Evolutionary conservation across 176 grass and related monocot genomes (phyloP), one percentile per base, ranked within the genome.

Genomic region (Oryza brachyantha): DNA sequence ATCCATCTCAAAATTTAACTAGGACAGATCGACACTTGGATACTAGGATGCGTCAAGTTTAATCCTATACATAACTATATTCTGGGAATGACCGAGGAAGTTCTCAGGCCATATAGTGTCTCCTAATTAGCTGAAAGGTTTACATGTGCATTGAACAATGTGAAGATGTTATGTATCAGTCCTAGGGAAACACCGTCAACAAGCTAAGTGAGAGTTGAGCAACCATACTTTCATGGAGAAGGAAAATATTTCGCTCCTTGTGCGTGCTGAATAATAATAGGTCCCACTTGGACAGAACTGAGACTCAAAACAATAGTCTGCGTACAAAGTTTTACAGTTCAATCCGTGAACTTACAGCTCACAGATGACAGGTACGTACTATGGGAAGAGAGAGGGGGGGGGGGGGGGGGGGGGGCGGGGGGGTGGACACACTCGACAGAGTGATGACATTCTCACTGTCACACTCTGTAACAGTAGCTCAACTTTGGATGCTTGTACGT

Each of bases 331-430:
- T 54, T 13, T 48, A n/a, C n/a, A 57, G n/a, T 75, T 75, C 34
- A 19, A 41, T 75, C 35, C 73, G 55, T 75, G 54, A 61, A 61
- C 55, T 36, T 40, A 75, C 73, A 75, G 13, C 73, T 38, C 24
- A 59, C 25, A 50, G 14, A 48, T 54, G 17, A 13, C 61, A 64
- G 8, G 25, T 76, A 43, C 5, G 25, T 76, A 43, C 5, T 11
- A 14, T 22, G 21, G 32, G 8, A 41, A 27, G 16, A 29, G 8
- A 21, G 55, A 29, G 7, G 13, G 13, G n/a, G n/a, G n/a, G n/a
- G n/a, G n/a, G n/a, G n/a, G n/a, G n/a, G n/a, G n/a, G n/a, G n/a
- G n/a, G n/a, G n/a, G n/a, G n/a, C n/a, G n/a, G n/a, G n/a, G n/a
- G n/a, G 5, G 9, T 31, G 5, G 38, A 28, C 34, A 28, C 34